Conservation (phyloP, 1,139 yeast species). For the Geotrichum cucujoidarum region DNA sequence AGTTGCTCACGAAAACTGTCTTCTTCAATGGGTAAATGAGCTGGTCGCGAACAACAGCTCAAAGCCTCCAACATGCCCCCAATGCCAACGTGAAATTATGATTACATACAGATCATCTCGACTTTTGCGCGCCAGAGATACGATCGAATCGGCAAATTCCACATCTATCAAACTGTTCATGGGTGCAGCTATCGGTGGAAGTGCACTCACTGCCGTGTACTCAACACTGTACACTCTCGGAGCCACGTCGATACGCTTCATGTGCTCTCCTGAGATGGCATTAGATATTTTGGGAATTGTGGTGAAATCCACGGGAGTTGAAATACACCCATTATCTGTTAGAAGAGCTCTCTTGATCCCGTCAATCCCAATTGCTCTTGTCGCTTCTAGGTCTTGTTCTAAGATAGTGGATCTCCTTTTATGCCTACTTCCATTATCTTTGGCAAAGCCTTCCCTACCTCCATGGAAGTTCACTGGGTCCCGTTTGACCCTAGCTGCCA, state of each 20-base stretch:
- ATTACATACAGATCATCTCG: slow-evolving; percentile 30
- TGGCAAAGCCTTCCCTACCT: slow-evolving; percentile 23
- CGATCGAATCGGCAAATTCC: slow-evolving; percentile 26
- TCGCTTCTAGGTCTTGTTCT: slow-evolving; percentile 25
- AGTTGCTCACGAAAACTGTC: slow-evolving; percentile 43
- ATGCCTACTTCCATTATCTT: slow-evolving; percentile 25
- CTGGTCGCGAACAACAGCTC: slow-evolving; percentile 29
- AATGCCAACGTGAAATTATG: slow-evolving; percentile 40
- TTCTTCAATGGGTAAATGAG: slow-evolving; percentile 43
- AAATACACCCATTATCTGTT: slow-evolving; percentile 25
- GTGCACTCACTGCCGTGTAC: slow-evolving; percentile 29
- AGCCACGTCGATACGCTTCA: slow-evolving; percentile 34
- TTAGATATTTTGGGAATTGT: slow-evolving; percentile 30
- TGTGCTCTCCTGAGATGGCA: slow-evolving; percentile 34
- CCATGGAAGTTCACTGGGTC: slow-evolving; percentile 31
- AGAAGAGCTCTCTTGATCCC: slow-evolving; percentile 28
- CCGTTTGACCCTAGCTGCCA: slow-evolving; percentile 24
- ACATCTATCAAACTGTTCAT: slow-evolving; percentile 27
- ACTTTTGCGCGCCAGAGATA: slow-evolving; percentile 28
- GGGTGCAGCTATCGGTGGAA: slow-evolving; percentile 31
- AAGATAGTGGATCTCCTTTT: slow-evolving; percentile 22
- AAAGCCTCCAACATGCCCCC: slow-evolving; percentile 40
- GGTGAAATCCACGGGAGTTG: slow-evolving; percentile 22
- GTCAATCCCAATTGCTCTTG: slow-evolving; percentile 26
- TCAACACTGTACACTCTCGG: slow-evolving; percentile 35